Conservation (phyloP, 495 filamentous ascomycete species). For the Hyaloscypha variabilis region DNA sequence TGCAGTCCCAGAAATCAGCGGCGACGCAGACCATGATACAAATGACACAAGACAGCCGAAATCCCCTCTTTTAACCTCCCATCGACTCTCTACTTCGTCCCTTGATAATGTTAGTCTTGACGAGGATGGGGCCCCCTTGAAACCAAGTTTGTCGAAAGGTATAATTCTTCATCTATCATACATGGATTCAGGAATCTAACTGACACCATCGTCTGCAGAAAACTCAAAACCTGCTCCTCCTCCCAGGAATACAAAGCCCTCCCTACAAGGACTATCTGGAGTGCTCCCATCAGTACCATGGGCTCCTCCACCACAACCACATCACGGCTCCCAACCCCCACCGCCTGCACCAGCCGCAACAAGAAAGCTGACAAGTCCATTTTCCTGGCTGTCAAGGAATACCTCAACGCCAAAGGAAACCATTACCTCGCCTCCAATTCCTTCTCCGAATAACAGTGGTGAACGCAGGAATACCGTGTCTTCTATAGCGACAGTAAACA, state of each 20-base stretch:
- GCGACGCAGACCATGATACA: conserved; percentile 23
- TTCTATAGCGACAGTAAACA: conserved; percentile 72
- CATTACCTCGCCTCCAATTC: conserved; percentile 48
- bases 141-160: conserved; percentile 36
- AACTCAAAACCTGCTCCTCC: conserved; percentile 23
- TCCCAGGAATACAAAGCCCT: conserved; percentile 19
- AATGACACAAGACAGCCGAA: conserved; percentile 41
- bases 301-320: conserved; percentile 44
- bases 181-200: conserved; percentile 9
- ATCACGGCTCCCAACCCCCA: conserved; percentile 10
- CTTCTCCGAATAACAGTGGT: conserved; percentile 34
- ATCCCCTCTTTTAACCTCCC: conserved; percentile 60
- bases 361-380: conserved; percentile 78
- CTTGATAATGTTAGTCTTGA: conserved; percentile 73
- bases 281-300: conserved; percentile 56
- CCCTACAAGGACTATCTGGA: conserved; percentile 51
- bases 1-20: conserved; percentile 33
- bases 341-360: conserved; percentile 40
- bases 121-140: conserved; percentile 46
- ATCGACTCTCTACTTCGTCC: conserved; percentile 64
- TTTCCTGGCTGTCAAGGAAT: conserved; percentile 83
- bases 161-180: not conserved
- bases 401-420: conserved; percentile 63
- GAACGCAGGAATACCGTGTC: conserved; percentile 71
- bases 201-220: conserved; percentile 29